Conservation (phyloP, 768 basidiomycete species). For the Glaciozyma antarctica region DNA sequence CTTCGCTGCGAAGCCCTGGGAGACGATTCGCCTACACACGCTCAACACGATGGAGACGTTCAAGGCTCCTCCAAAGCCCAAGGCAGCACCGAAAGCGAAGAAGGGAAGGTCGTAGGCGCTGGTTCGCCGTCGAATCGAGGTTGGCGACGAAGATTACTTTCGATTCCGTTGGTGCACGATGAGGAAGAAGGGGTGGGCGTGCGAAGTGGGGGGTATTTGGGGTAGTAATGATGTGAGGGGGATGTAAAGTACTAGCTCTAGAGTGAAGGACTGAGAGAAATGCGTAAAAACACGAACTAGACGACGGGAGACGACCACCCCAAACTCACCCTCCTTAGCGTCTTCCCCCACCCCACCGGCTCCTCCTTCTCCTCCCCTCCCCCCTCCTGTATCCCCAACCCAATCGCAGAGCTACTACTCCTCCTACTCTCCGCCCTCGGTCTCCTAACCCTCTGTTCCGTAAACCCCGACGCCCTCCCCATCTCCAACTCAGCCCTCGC, state of each 20-base stretch:
- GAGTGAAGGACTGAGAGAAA: background rate
- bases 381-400: background rate
- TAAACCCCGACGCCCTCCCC: slow-evolving; percentile 64
- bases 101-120: background rate
- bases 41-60: slow-evolving; percentile 3
- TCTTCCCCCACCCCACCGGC: background rate
- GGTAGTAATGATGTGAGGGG: too few species aligned
- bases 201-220: too few species aligned
- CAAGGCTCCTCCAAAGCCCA: background rate
- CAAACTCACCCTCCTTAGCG: background rate
- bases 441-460: slow-evolving; percentile 46
- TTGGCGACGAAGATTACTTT: too few species aligned
- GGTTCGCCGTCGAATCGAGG: background rate
- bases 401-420: background rate
- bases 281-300: background rate
- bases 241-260: too few species aligned
- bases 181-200: too few species aligned
- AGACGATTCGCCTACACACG: slow-evolving; percentile 32
- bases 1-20: slow-evolving; percentile 30
- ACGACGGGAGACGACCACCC: background rate
- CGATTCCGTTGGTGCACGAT: too few species aligned
- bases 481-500: slow-evolving; percentile 66
- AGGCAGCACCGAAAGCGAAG: background rate
- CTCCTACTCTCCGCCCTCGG: background rate
- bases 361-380: background rate